Conservation (phyloP, 2,329 filamentous ascomycete species). For the Lojkania enalia region DNA sequence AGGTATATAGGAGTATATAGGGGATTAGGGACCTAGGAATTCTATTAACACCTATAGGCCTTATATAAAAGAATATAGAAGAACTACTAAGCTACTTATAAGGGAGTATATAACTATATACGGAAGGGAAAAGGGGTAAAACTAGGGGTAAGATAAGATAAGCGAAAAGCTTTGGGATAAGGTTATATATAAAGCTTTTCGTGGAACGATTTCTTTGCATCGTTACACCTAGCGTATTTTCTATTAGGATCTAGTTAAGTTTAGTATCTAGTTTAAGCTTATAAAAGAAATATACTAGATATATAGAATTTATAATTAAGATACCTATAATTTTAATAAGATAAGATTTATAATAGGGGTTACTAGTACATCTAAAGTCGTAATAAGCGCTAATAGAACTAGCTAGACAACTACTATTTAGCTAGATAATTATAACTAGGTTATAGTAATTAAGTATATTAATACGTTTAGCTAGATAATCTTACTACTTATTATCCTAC, state of each 20-base stretch:
- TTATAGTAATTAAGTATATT: conserved; percentile 19
- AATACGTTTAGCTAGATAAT: conserved; percentile 7
- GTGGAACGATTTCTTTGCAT: too few relatives aligned
- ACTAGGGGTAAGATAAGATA: too few relatives aligned
- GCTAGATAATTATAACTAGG: conserved; percentile 14
- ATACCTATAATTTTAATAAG: conserved; percentile 28
- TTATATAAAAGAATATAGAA: too few relatives aligned
- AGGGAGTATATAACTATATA: too few relatives aligned
- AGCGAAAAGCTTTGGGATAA: too few relatives aligned
- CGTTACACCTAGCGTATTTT: too few relatives aligned
- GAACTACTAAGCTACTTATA: too few relatives aligned
- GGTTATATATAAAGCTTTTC: too few relatives aligned
- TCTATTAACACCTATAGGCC: too few relatives aligned
- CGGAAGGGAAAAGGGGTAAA: too few relatives aligned
- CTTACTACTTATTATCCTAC: conserved; percentile 17
- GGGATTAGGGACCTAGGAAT: too few relatives aligned
- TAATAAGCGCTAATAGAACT: conserved; percentile 11
- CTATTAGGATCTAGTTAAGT: conserved; percentile 14
- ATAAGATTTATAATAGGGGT: conserved; percentile 39
- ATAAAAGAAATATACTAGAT: conserved; percentile 11
- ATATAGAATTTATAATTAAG: conserved; percentile 11
- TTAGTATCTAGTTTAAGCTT: conserved; percentile 17
- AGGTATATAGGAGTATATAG: too few relatives aligned
- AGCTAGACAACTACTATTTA: conserved; percentile 6
- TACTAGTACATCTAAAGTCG: conserved; percentile 20